Percentiles rank a stretch among this genome's conserved stretches.
These are phyloP conservation scores for Pyrus hybrid DNA, from an alignment of 331 rosid genomes.

Conservation along the genomic window DNA sequence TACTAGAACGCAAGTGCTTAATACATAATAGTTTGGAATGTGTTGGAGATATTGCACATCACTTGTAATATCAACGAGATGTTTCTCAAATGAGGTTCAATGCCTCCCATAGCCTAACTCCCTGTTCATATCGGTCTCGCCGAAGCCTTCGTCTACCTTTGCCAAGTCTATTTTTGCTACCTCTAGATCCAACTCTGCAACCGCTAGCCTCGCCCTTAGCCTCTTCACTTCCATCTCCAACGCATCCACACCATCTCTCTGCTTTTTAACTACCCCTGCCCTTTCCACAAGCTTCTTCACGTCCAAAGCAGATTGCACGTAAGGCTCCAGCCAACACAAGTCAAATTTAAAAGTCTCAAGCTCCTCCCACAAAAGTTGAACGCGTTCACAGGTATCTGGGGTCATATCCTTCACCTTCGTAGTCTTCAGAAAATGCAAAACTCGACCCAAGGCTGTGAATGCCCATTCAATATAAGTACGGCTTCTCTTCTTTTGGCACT, in stretches of 20 bases:
- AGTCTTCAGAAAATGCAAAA: slow-evolving; percentile 1
- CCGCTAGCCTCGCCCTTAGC: neutral
- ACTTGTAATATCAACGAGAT: neutral
- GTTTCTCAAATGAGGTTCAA: neutral
- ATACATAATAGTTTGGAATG: neutral
- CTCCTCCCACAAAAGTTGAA: slow-evolving; percentile 9
- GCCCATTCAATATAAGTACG: neutral
- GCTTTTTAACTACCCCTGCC: neutral
- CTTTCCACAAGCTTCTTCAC: slow-evolving; percentile 2
- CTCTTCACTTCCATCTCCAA: neutral
- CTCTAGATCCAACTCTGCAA: neutral
- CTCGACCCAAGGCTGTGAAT: slow-evolving; percentile 6
- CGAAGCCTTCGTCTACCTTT: neutral
- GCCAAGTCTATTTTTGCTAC: neutral
- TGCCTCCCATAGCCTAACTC: neutral
- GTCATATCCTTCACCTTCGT: neutral
- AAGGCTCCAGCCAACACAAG: slow-evolving; percentile 1
- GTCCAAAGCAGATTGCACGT: neutral
- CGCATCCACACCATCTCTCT: neutral
- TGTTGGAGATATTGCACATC: neutral
- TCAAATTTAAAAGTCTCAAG: neutral
- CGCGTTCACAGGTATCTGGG: neutral
- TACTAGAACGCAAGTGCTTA: neutral
- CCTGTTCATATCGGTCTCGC: neutral
- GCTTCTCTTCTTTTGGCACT: slow-evolving; percentile 2